These are phyloP conservation scores for Scedosporium boydii DNA, from an alignment of 2,329 filamentous ascomycete species.

Conservation along the genomic window DNA sequence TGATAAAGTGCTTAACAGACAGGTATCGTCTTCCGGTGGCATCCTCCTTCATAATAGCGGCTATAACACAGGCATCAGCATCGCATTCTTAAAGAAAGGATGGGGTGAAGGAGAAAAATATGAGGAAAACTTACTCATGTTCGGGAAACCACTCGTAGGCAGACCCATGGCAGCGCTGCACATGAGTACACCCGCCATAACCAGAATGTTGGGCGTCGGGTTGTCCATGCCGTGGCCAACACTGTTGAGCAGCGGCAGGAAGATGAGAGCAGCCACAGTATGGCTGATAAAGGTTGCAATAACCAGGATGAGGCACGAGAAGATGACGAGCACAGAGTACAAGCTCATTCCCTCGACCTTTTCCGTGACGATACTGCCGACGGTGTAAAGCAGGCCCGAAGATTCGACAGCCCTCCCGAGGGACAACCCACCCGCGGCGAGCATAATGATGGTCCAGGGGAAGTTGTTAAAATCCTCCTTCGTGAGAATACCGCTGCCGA, in stretches of 20 bases:
- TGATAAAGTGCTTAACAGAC: slow-evolving; percentile 88
- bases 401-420: slow-evolving; percentile 91
- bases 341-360: slow-evolving; percentile 69
- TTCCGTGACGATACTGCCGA: slow-evolving; percentile 67
- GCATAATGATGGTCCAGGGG: slow-evolving; percentile 98
- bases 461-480: slow-evolving; percentile 99
- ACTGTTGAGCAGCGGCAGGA: slow-evolving; percentile 79
- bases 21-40: slow-evolving; percentile 87
- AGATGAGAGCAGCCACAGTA: slow-evolving; percentile 90
- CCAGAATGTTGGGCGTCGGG: slow-evolving; percentile 86
- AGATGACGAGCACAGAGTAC: slow-evolving; percentile 80
- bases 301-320: slow-evolving; percentile 74
- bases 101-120: background rate
- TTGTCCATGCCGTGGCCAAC: slow-evolving; percentile 79
- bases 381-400: slow-evolving; percentile 81
- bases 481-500: slow-evolving; percentile 88
- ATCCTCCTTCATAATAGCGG: slow-evolving; percentile 99
- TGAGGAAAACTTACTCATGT: slow-evolving; percentile 75
- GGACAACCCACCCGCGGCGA: slow-evolving; percentile 85
- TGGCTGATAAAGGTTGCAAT: slow-evolving; percentile 98
- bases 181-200: slow-evolving; percentile 94
- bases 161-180: slow-evolving; percentile 93
- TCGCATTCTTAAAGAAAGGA: background rate
- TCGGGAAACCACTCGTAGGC: slow-evolving; percentile 93
- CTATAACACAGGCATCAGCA: slow-evolving; percentile 30